Evolutionary conservation across 2,329 filamentous ascomycete species (phyloP).

Genomic region (Paecilomyces variotii): DNA sequence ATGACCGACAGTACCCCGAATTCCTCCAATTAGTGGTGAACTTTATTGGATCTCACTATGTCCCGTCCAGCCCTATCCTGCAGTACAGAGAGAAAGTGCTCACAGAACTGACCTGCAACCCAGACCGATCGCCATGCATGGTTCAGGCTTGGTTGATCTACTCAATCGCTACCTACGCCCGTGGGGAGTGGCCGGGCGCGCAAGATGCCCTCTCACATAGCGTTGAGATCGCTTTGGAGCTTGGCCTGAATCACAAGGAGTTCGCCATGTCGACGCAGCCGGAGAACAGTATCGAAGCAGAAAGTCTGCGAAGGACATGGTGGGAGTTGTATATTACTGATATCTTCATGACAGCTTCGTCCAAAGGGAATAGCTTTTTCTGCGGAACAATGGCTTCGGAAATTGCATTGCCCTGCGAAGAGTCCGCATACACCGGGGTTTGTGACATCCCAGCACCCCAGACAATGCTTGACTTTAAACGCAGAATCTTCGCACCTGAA

Average conservation of each 20-base stretch:
- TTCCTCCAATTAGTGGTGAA: constrained; percentile 44
- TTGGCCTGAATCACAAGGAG: constrained; percentile 63
- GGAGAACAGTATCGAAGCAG: constrained; percentile 32
- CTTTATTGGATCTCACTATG: constrained; percentile 46
- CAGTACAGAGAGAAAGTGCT: constrained; percentile 19
- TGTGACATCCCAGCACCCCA: too few relatives aligned
- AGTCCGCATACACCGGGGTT: constrained; percentile 48
- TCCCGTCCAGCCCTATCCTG: constrained; percentile 21
- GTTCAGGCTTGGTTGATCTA: constrained; percentile 31
- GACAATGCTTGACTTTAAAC: too few relatives aligned
- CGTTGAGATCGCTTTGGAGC: constrained; percentile 61
- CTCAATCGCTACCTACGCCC: constrained; percentile 26
- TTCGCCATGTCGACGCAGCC: constrained; percentile 38
- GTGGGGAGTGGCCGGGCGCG: constrained; percentile 25
- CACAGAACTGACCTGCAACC: constrained; percentile 15
- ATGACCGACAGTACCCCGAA: constrained; percentile 33
- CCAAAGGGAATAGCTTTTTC: constrained; percentile 38
- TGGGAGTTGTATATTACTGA: constrained; percentile 71
- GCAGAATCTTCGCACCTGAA: too few relatives aligned
- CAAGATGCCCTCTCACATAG: constrained; percentile 48
- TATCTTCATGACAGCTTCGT: constrained; percentile 61
- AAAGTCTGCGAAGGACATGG: constrained; percentile 76
- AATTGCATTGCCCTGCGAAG: constrained; percentile 66
- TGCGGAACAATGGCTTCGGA: constrained; percentile 59
- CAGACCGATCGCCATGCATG: constrained; percentile 22